A percentile compares a stretch with the other conserved stretches of the same genome.
Evolutionary conservation across 345 rosid genomes (phyloP).

Genomic region (Citrus trifoliata): DNA sequence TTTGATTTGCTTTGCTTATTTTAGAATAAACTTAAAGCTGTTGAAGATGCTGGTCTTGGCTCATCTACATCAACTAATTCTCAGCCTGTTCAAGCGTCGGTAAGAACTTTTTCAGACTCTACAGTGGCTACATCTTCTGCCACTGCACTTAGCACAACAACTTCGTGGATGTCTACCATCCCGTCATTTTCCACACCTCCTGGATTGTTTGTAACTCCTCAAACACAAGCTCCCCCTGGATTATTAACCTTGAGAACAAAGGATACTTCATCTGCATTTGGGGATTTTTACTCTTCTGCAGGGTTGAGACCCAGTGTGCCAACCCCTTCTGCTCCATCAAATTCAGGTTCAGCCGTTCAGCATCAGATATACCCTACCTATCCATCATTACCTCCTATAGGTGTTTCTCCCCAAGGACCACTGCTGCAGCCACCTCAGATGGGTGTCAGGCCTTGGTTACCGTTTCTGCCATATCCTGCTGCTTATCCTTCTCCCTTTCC

Average conservation of each 20-base stretch:
- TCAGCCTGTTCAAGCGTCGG: slow-evolving; percentile 37
- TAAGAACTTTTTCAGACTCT: slow-evolving; percentile 34
- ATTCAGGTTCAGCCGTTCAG: slow-evolving; percentile 45
- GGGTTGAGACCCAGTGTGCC: slow-evolving; percentile 42
- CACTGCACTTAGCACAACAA: slow-evolving; percentile 31
- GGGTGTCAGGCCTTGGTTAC: slow-evolving; percentile 60
- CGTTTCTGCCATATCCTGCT: slow-evolving; percentile 57
- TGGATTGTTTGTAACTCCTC: slow-evolving; percentile 35
- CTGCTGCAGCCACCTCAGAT: slow-evolving; percentile 78
- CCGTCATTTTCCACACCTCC: slow-evolving; percentile 41
- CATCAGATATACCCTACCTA: slow-evolving; percentile 60
- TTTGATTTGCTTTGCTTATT: slow-evolving; percentile 19
- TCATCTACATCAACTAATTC: slow-evolving; percentile 32
- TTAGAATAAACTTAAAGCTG: slow-evolving; percentile 34
- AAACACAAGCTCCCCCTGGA: slow-evolving; percentile 42
- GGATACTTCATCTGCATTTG: slow-evolving; percentile 32
- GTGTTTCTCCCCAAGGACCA: slow-evolving; percentile 59
- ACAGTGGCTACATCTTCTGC: slow-evolving; percentile 21
- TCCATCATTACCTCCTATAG: slow-evolving; percentile 57
- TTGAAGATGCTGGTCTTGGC: slow-evolving; percentile 32
- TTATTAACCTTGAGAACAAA: slow-evolving; percentile 27
- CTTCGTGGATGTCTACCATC: slow-evolving; percentile 27
- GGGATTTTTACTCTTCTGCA: slow-evolving; percentile 43
- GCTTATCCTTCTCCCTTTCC: slow-evolving; percentile 57
- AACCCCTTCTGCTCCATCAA: slow-evolving; percentile 35